Base-by-base conservation (phyloP, 2,329 filamentous ascomycete species). In the Aspergillus tanneri region DNA sequence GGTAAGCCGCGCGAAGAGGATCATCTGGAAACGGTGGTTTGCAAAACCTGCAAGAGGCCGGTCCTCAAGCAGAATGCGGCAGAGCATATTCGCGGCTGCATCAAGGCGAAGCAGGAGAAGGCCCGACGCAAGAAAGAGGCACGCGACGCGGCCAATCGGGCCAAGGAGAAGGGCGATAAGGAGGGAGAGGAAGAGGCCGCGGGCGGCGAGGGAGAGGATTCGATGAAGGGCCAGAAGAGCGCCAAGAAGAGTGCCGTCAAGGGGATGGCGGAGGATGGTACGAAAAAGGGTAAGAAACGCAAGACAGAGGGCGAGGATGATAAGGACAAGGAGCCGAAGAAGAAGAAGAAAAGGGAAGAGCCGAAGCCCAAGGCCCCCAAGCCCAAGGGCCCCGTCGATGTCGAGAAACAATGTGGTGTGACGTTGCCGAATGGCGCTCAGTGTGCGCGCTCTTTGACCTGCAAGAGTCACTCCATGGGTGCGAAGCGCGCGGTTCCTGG, bases 301-400 rank as follows among this genome's bases (percentile, higher is more conserved):
- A 90, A 90, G 71, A 85, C 86, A 6, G 86, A 89, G 46, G 80
- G 75, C 8, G 85, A 70, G 44, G 78, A 74, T 18, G 75, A 91
- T 58, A 80, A 82, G n/a, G 87, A 90, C 44, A 93, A 93, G 72
- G 87, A 82, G 12, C 86, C 87, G 0, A 93, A 92, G 70, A 82
- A 85, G 56, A 95, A 95, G 77, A 96, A 95, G 77, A 95, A 95
- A 77, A 95, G 95, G 73, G 90, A 96, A 54, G 90, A 95, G 63
- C 85, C 86, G 1, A 95, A 95, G 67, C 78, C 85, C 16, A 95
- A 95, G 71, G 78, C 81, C 1, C 81, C 88, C 0, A 96, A 96
- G 63, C 86, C 88, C 0, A 95, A 95, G 76, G 90, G 90, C 0
- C 91, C 91, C 2, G 91, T 96, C 32, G 91, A 96, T 70, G 91